Conservation (phyloP, 2,329 filamentous ascomycete species). For the Colletotrichum tabaci region DNA sequence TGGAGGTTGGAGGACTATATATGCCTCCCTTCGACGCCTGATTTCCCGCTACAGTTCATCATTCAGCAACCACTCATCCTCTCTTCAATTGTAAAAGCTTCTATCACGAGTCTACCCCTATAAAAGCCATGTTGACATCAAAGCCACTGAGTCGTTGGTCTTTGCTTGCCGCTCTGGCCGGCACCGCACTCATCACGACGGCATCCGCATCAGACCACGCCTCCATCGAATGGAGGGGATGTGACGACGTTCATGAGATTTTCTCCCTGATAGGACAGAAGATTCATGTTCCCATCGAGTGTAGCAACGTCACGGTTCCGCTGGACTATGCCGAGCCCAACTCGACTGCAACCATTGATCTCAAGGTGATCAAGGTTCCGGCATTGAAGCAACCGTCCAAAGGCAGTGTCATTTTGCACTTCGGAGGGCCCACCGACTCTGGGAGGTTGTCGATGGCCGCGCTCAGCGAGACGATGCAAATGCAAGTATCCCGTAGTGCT, state of each 20-base stretch:
- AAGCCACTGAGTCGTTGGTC: neutral
- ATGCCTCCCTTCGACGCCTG: neutral
- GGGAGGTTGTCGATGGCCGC: neutral
- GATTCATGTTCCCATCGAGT: conserved; percentile 47
- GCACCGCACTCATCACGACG: neutral
- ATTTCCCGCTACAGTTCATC: too few relatives aligned
- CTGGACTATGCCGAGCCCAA: conserved; percentile 55
- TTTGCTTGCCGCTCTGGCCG: neutral
- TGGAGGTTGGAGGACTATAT: neutral
- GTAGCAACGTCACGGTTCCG: conserved; percentile 55
- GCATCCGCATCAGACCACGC: neutral
- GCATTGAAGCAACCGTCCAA: conserved; percentile 50
- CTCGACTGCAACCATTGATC: conserved; percentile 47
- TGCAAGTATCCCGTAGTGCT: neutral
- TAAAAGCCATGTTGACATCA: neutral
- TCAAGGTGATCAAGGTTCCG: conserved; percentile 52
- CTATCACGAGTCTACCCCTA: neutral
- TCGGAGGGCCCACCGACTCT: conserved; percentile 53
- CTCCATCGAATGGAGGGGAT: neutral
- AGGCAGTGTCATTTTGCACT: conserved; percentile 58
- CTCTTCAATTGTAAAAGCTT: neutral
- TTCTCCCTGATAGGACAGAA: neutral
- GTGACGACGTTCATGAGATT: neutral
- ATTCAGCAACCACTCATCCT: too few relatives aligned
- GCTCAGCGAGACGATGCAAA: neutral